A percentile compares a stretch with the other conserved stretches of the same genome.
Evolutionary conservation across 768 basidiomycete species (phyloP).

Genomic region (Auricularia cornea): DNA sequence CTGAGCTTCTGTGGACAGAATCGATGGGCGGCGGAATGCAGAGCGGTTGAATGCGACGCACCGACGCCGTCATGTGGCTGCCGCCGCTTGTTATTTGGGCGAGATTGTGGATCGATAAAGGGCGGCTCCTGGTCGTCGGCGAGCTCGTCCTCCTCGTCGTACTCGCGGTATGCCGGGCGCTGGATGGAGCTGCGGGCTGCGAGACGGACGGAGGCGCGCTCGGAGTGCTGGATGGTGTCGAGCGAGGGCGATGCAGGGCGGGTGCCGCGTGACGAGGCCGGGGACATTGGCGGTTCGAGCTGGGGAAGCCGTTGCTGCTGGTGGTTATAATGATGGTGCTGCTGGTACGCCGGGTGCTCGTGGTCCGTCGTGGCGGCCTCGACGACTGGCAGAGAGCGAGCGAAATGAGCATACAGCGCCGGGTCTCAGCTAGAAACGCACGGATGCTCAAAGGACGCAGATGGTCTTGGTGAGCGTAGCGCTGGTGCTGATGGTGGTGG

Average conservation of each 20-base stretch:
- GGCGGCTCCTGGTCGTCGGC: neutral
- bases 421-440: neutral
- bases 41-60: neutral
- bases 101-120: neutral
- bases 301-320: too few species aligned
- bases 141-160: neutral
- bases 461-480: neutral
- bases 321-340: too few species aligned
- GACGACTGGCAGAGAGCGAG: neutral
- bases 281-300: neutral
- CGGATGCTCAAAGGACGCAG: neutral
- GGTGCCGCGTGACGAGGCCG: neutral
- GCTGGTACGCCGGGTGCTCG: neutral
- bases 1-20: neutral
- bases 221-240: constrained; percentile 30
- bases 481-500: neutral
- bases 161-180: neutral
- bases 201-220: constrained; percentile 52
- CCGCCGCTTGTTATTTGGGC: neutral
- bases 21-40: neutral
- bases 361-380: neutral
- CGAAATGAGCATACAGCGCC: neutral
- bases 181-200: constrained; percentile 37
- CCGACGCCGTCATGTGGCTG: neutral
- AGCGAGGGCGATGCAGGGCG: constrained; percentile 18